Base-by-base conservation (phyloP, 23 red algal species). In the Chondrus crispus region DNA sequence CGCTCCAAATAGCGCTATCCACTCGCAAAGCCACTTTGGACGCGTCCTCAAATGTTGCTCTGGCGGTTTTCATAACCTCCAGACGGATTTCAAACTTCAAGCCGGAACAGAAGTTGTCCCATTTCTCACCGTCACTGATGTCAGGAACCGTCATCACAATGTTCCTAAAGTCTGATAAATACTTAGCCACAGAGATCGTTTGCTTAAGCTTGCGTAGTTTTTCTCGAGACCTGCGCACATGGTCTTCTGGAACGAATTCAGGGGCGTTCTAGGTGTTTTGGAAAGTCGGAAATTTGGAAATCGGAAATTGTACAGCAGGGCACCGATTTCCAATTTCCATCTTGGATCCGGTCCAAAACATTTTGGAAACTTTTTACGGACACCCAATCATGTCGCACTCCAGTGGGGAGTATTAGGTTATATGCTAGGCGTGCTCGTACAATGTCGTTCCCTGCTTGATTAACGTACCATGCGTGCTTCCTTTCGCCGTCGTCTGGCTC, bases 231-330 rank as follows among this genome's bases (percentile, higher is more conserved):
- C 57, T 49, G 42, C 37, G 80, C 33, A 52, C 51, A 62, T 84
- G 80, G 63, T 84, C 80, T 40, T 84, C 80, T 3, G 80, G 80
- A 2, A 84, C 80, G 32, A 84, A 84, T n/a, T n/a, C n/a, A n/a
- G n/a, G n/a, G n/a, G n/a, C n/a, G n/a, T n/a, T n/a, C n/a, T n/a
- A n/a, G n/a, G n/a, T n/a, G n/a, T n/a, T n/a, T n/a, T n/a, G n/a
- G n/a, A n/a, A n/a, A n/a, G n/a, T n/a, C n/a, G n/a, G n/a, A n/a
- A n/a, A n/a, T n/a, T n/a, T n/a, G n/a, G n/a, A n/a, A n/a, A n/a
- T n/a, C n/a, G n/a, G n/a, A n/a, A n/a, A n/a, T n/a, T n/a, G n/a
- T n/a, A n/a, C n/a, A n/a, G n/a, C n/a, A n/a, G n/a, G n/a, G n/a
- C n/a, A n/a, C n/a, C n/a, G n/a, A n/a, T n/a, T n/a, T n/a, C n/a